These are phyloP conservation scores for Ganoderma lingzhi DNA, from an alignment of 1,284 basidiomycete genomes.

Conservation along the genomic window DNA sequence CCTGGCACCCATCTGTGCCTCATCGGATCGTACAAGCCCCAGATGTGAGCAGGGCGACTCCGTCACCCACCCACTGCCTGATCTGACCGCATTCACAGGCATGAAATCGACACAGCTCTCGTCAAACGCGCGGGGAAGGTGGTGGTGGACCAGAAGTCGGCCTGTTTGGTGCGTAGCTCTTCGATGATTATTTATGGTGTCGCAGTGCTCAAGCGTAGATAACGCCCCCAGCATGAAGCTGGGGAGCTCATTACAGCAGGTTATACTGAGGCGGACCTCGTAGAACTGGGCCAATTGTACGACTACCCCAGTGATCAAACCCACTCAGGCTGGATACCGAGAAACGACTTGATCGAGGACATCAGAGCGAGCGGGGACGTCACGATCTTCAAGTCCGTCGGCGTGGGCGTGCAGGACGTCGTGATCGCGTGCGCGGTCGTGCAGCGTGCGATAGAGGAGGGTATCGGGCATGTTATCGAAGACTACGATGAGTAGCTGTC, in stretches of 20 bases:
- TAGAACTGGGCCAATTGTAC: conserved; percentile 72
- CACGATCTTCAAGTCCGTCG: conserved; percentile 84
- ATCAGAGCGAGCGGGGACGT: conserved; percentile 50
- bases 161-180: conserved; percentile 54
- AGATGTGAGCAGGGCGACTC: conserved; percentile 56
- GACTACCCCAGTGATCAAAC: conserved; percentile 35
- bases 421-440: conserved; percentile 64
- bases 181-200: not conserved
- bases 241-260: conserved; percentile 77
- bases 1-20: conserved; percentile 77
- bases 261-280: conserved; percentile 46
- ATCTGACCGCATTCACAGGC: conserved; percentile 35
- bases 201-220: not conserved
- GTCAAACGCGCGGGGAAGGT: conserved; percentile 59
- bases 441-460: conserved; percentile 47
- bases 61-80: not conserved
- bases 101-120: conserved; percentile 71
- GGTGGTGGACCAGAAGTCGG: conserved; percentile 77
- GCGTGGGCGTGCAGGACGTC: conserved; percentile 79
- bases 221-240: conserved; percentile 58
- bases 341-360: conserved; percentile 39
- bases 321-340: conserved; percentile 27
- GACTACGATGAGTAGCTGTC: conserved; percentile 44
- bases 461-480: conserved; percentile 48
- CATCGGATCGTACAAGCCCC: conserved; percentile 84